Percentiles rank a stretch among this genome's conserved stretches.
These are phyloP conservation scores for Tubosaeta sp. DNA, from an alignment of 768 basidiomycete species.

Conservation along the genomic window DNA sequence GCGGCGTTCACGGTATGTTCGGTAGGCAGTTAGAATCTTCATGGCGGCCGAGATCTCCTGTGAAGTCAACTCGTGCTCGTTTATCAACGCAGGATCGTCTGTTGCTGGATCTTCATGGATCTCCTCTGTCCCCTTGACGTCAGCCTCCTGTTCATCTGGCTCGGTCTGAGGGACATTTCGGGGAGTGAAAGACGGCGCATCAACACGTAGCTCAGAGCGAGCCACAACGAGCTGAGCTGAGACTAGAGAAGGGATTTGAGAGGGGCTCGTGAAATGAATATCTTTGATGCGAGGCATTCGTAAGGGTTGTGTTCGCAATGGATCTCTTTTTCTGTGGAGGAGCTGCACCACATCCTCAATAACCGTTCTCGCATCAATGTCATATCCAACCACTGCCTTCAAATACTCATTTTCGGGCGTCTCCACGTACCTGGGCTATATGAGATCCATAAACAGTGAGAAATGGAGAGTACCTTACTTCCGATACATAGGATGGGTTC, in stretches of 20 bases:
- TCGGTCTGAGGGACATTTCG: not conserved
- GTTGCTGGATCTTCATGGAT: slow-evolving; percentile 9
- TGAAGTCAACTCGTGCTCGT: slow-evolving; percentile 18
- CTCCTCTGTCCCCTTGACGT: not conserved
- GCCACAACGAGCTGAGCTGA: slow-evolving; percentile 11
- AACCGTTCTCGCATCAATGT: slow-evolving; percentile 4
- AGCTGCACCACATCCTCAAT: slow-evolving; percentile 23
- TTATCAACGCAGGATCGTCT: slow-evolving; percentile 14
- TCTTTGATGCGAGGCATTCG: slow-evolving; percentile 23
- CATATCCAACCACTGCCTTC: slow-evolving; percentile 11
- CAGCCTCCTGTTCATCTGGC: not conserved
- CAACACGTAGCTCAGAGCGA: slow-evolving; percentile 11
- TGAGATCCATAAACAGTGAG: not conserved
- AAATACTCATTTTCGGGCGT: slow-evolving; percentile 3
- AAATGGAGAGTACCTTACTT: not conserved
- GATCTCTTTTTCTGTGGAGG: slow-evolving; percentile 14
- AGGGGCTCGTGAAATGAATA: slow-evolving; percentile 27
- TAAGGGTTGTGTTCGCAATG: not conserved
- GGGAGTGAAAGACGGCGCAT: slow-evolving; percentile 19
- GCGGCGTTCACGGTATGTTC: slow-evolving; percentile 4
- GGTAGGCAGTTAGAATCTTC: slow-evolving; percentile 20
- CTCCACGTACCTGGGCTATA: not conserved
- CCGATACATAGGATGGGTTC: slow-evolving; percentile 8
- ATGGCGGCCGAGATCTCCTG: slow-evolving; percentile 25
- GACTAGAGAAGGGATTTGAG: slow-evolving; percentile 31